These are phyloP conservation scores for Cephaloascus albidus DNA, from an alignment of 805 yeast genomes.

Conservation along the genomic window DNA sequence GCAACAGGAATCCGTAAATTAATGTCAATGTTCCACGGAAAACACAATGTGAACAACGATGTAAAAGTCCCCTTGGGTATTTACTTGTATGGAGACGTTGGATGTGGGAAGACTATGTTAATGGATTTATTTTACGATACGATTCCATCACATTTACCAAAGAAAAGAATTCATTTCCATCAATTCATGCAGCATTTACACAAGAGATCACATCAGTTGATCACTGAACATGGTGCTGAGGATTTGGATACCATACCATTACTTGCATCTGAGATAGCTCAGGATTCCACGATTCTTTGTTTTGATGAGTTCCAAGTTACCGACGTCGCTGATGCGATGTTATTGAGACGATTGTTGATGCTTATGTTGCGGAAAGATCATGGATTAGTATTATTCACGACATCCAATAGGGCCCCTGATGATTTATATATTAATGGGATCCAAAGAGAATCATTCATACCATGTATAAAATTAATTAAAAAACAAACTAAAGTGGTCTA, in stretches of 20 bases:
- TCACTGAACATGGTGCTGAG: constrained; percentile 39
- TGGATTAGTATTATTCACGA: constrained; percentile 85
- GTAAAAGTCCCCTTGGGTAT: constrained; percentile 65
- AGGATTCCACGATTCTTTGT: constrained; percentile 69
- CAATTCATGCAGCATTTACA: constrained; percentile 95
- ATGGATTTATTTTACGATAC: constrained; percentile 92
- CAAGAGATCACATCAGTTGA: constrained; percentile 73
- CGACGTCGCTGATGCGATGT: constrained; percentile 98
- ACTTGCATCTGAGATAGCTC: constrained; percentile 77
- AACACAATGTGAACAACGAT: constrained; percentile 12
- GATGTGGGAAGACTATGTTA: constrained; percentile 97
- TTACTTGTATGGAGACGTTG: constrained; percentile 94
- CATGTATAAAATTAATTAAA: constrained; percentile 80
- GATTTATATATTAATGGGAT: constrained; percentile 90
- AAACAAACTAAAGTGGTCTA: constrained; percentile 65
- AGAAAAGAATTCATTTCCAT: constrained; percentile 85
- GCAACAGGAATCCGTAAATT: constrained; percentile 30
- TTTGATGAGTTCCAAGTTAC: constrained; percentile 98
- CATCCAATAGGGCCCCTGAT: constrained; percentile 92
- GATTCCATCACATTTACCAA: constrained; percentile 68
- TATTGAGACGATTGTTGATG: constrained; percentile 66
- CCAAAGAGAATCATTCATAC: constrained; percentile 85
- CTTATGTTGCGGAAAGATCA: constrained; percentile 60
- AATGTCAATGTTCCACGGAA: constrained; percentile 16
- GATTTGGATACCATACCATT: constrained; percentile 79